Conservation (phyloP, 768 basidiomycete genomes). For the Mycena polygramma region DNA sequence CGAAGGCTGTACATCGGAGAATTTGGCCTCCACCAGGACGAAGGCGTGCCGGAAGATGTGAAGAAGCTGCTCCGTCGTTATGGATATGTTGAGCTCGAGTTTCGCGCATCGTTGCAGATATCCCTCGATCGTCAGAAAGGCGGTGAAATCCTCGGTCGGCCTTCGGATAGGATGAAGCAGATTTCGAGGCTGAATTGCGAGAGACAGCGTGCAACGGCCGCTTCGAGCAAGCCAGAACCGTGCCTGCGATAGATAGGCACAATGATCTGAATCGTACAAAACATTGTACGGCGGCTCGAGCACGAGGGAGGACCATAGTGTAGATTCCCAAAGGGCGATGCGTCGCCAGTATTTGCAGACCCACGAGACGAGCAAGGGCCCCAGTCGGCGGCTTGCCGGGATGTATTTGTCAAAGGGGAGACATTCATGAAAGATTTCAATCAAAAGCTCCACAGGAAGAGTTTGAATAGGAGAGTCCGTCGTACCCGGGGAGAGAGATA, state of each 20-base stretch:
- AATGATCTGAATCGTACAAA: not conserved
- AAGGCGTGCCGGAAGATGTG: not conserved
- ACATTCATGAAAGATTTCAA: constrained; percentile 9
- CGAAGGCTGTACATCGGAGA: not conserved
- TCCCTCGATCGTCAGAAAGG: constrained; percentile 15
- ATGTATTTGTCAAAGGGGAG: not conserved
- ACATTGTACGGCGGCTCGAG: not conserved
- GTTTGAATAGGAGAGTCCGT: not conserved
- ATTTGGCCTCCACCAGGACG: not conserved
- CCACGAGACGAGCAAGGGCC: constrained; percentile 10
- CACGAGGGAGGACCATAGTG: not conserved
- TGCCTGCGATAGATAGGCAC: not conserved
- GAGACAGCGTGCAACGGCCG: not conserved
- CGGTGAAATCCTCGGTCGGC: not conserved
- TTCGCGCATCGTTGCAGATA: constrained; percentile 12
- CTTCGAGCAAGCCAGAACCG: constrained; percentile 11
- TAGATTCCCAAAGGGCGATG: not conserved
- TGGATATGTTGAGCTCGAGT: constrained; percentile 1
- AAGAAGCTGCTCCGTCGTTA: not conserved
- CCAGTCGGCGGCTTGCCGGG: not conserved
- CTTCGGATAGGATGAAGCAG: too few species aligned
- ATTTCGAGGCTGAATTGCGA: not conserved
- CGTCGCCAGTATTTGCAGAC: constrained; percentile 1
- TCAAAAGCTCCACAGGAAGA: constrained; percentile 11
- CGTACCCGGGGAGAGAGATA: too few species aligned